A percentile compares a stretch with the other conserved stretches of the same genome.
Conservation (phyloP, 1,284 basidiomycete genomes). For the Fistulina hepatica region DNA sequence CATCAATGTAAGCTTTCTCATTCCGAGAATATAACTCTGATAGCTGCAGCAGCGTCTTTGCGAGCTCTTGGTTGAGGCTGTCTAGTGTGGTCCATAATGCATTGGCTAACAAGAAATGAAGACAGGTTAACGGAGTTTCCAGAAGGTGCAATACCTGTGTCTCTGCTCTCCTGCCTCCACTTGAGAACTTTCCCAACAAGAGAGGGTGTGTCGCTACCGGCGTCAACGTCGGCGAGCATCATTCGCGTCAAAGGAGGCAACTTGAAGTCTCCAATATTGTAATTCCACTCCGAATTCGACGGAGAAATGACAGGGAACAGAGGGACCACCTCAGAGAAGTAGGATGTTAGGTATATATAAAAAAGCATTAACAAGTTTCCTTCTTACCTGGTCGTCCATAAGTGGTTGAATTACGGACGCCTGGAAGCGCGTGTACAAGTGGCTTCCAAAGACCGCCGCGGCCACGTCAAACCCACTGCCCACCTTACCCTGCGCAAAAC, state of each 20-base stretch:
- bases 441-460: constrained; percentile 90
- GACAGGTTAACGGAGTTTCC: constrained; percentile 3
- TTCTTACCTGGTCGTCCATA: constrained; percentile 41
- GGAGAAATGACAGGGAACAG: constrained; percentile 47
- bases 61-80: constrained; percentile 47
- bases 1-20: constrained; percentile 37
- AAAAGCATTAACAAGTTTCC: not conserved
- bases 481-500: constrained; percentile 95
- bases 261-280: constrained; percentile 54
- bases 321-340: constrained; percentile 12
- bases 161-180: constrained; percentile 63
- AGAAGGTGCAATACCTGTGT: constrained; percentile 35
- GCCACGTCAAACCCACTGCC: constrained; percentile 97
- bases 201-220: constrained; percentile 87
- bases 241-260: constrained; percentile 75
- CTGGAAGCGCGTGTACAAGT: constrained; percentile 86
- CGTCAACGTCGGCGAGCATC: constrained; percentile 87
- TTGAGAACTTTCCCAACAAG: constrained; percentile 81
- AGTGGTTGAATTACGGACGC: constrained; percentile 57
- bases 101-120: constrained; percentile 33
- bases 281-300: constrained; percentile 56
- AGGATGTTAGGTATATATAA: not conserved
- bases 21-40: constrained; percentile 37
- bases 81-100: constrained; percentile 64
- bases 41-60: constrained; percentile 38